Evolutionary conservation across 192 early-diverging fungal species (phyloP), one percentile per base, ranked within the genome.

Genomic region (Mortierella antarctica): DNA sequence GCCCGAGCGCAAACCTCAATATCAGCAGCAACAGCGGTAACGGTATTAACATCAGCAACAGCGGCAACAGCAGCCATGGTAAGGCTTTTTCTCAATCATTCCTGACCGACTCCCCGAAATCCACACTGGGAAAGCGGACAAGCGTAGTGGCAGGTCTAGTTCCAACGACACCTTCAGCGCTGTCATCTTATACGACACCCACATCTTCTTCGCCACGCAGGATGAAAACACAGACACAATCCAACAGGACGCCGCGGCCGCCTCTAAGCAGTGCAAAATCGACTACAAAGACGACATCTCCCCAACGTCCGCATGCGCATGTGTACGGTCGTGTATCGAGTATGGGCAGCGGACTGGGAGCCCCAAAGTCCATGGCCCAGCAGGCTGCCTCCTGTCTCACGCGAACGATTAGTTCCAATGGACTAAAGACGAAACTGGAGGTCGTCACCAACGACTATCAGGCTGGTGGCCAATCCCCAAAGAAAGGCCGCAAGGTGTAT

Each of bases 381-480:
- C 71, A 73, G 44, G 71, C 71, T 54, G 42, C 55, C 11, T 73
- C 71, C 0, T 63, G 71, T 64, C 23, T 73, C 9, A 73, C 71
- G 14, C 52, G 71, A 47, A 69, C 66, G 7, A 63, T 68, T 6
- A 76, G 60, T 48, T 76, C 59, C 23, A 67, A 60, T 7, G 67
- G 62, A 14, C n/a, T 76, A 48, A 68, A 65, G 4, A 68, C 66
- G 3, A 84, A 80, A 44, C 62, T 84, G 6, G 71, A 84, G 50
- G 67, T 84, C 50, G 69, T 84, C 42, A 70, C 54, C 51, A 74
- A 80, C 47, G 83, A 84, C 62, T 84, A 76, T 67, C 48, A 67
- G 15, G 62, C 65, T n/a, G 53, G 49, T 23, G 41, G 53, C 5
- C 67, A 48, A 63, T 76, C 74, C 13, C 74, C 83, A 57, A 74